Base-by-base conservation (phyloP, 139 green algal species). In the Closterium sp. region DNA sequence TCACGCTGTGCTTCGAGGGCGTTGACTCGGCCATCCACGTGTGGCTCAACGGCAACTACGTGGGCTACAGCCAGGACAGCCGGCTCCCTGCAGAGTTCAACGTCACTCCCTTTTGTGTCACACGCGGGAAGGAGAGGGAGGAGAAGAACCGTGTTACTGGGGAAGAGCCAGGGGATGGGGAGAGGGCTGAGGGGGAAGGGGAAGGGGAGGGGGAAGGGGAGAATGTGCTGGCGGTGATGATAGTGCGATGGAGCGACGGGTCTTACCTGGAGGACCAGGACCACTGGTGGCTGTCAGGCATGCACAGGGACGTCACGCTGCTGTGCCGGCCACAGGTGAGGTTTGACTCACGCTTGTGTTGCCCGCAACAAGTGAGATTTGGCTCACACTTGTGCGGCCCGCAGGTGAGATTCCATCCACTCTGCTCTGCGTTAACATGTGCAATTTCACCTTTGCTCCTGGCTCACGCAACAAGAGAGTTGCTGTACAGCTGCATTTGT, bases 191-290 rank as follows among this genome's bases (percentile, higher is more conserved):
- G 25, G 69, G 25, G 28, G 69, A 84, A 7, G 28, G 25, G 69
- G 28, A 84, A 4, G 28, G 23, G 69, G 9, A 84, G 5, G 69
- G 25, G 69, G 28, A 84, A 84, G 69, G 69, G 69, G 69, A 84
- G 23, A 93, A 93, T 34, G 84, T 93, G 55, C 7, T 95, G 33
- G 94, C 94, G 30, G 87, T 95, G 33, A n/a, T 64, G 31, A 84
- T 91, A 10, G 91, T 94, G 88, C 33, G 97, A 21, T 99, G 97
- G 96, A 97, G 96, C 86, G 98, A 99, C 91, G 98, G 97, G 4
- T 98, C 95, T 35, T 99, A 99, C 94, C 92, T 99, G 21, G 98
- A 99, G 66, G 98, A 99, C 92, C 96, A 97, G 86, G 98, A 99
- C 94, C 97, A 98, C 92, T 99, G 98, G 98, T 97, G 97, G 76